phyloP scores from a whole-genome alignment of 768 basidiomycete species.

The Pleurotus salmoneostramineus region DNA sequence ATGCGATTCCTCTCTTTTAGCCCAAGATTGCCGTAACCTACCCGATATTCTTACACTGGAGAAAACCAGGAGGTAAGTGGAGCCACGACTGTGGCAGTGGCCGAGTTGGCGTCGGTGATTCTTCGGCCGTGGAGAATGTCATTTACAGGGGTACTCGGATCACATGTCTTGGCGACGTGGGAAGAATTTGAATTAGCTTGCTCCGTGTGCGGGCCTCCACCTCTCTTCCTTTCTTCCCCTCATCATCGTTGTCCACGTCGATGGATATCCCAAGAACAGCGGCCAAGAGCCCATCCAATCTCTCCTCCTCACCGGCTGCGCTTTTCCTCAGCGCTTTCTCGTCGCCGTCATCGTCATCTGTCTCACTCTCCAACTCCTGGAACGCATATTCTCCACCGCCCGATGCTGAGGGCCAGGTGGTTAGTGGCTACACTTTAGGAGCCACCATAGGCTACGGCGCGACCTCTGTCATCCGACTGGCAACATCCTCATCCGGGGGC shows the following conservation, averaged over 20 bases:
- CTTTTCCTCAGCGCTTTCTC: background rate
- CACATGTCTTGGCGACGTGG: background rate
- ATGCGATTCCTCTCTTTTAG: too few species aligned
- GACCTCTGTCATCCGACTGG: slow-evolving; percentile 77
- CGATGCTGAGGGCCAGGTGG: slow-evolving; percentile 63
- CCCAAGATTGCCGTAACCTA: too few species aligned
- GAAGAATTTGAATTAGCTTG: background rate
- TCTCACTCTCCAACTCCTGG: slow-evolving; percentile 56
- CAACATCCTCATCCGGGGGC: slow-evolving; percentile 57
- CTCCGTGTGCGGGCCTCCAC: background rate
- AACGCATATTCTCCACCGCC: slow-evolving; percentile 28
- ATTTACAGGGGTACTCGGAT: background rate
- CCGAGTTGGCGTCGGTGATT: background rate
- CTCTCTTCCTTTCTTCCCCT: background rate
- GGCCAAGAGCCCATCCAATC: background rate
- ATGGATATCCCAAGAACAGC: slow-evolving; percentile 4
- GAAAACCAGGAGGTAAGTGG: too few species aligned
- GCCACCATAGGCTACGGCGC: slow-evolving; percentile 74
- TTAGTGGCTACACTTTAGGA: slow-evolving; percentile 75
- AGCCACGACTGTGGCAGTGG: too few species aligned
- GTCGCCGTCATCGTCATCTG: slow-evolving; percentile 49
- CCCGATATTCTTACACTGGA: too few species aligned
- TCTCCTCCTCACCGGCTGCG: background rate
- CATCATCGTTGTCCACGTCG: background rate
- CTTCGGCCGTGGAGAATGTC: background rate